phyloP scores from a whole-genome alignment of 305 asterid genomes.

The Plantago coronopus region DNA sequence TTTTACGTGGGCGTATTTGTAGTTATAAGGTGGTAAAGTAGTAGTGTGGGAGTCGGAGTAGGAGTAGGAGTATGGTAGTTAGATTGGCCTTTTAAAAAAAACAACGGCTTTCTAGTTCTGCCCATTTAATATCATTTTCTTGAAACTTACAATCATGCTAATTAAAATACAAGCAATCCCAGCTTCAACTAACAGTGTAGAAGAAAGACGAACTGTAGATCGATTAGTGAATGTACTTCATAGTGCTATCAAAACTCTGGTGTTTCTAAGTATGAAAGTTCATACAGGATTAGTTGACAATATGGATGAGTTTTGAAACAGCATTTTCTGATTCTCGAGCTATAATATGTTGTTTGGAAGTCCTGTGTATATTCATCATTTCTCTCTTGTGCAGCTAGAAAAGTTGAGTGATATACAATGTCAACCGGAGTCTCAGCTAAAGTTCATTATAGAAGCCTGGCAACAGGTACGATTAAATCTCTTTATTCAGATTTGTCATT shows the following conservation, averaged over 20 bases:
- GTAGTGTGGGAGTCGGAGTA: too few relatives aligned
- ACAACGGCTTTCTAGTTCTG: too few relatives aligned
- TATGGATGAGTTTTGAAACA: slow-evolving; percentile 10
- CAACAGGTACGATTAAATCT: slow-evolving; percentile 53
- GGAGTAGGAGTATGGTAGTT: too few relatives aligned
- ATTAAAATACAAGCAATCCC: too few relatives aligned
- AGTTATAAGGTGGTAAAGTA: too few relatives aligned
- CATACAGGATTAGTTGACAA: slow-evolving; percentile 13
- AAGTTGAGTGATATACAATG: slow-evolving; percentile 77
- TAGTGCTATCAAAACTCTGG: background rate
- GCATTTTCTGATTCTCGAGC: too few relatives aligned
- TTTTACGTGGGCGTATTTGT: too few relatives aligned
- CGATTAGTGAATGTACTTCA: background rate
- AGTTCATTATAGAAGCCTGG: slow-evolving; percentile 95
- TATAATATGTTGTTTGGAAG: too few relatives aligned
- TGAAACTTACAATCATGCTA: too few relatives aligned
- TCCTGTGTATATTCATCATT: background rate
- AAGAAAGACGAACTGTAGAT: slow-evolving; percentile 3
- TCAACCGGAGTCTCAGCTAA: slow-evolving; percentile 91
- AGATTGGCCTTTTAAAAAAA: too few relatives aligned
- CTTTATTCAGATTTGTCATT: slow-evolving; percentile 10
- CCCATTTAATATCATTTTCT: too few relatives aligned
- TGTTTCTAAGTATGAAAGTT: slow-evolving; percentile 1
- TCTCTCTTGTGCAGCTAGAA: slow-evolving; percentile 66
- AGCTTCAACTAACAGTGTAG: too few relatives aligned